Percentiles rank a stretch among this genome's conserved stretches.
Evolutionary conservation across 2,329 filamentous ascomycete species (phyloP).

Genomic region (Bipolaris sorokiniana): DNA sequence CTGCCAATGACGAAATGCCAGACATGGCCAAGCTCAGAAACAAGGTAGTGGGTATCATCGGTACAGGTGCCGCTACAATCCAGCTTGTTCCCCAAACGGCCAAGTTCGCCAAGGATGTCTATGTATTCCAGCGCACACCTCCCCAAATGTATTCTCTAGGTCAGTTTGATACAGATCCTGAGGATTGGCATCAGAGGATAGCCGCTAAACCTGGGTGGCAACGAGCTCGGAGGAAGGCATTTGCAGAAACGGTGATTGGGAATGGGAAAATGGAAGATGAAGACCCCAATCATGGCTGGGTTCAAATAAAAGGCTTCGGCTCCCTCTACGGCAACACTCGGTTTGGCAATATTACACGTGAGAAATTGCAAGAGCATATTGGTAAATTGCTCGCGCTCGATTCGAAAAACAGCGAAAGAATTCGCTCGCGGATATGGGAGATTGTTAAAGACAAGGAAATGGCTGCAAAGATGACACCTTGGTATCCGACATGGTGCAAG

Average conservation of each 20-base stretch:
- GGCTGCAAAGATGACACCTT: constrained; percentile 61
- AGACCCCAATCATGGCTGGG: constrained; percentile 51
- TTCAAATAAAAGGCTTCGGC: constrained; percentile 45
- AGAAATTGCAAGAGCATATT: constrained; percentile 49
- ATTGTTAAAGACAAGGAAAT: constrained; percentile 58
- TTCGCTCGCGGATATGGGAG: constrained; percentile 55
- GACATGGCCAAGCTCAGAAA: constrained; percentile 39
- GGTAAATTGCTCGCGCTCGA: constrained; percentile 52
- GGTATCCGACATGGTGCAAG: constrained; percentile 69
- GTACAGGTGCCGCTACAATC: constrained; percentile 54
- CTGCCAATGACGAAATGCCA: constrained; percentile 28
- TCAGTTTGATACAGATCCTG: constrained; percentile 51
- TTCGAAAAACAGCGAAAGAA: constrained; percentile 47
- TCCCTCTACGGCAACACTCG: constrained; percentile 29
- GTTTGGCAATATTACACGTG: constrained; percentile 42
- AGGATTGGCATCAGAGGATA: constrained; percentile 51
- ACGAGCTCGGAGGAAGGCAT: constrained; percentile 52
- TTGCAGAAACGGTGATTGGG: constrained; percentile 44
- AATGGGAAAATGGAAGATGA: constrained; percentile 6
- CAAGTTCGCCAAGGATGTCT: constrained; percentile 46
- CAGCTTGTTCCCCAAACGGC: constrained; percentile 52
- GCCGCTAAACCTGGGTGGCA: constrained; percentile 55
- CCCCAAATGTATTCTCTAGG: constrained; percentile 44
- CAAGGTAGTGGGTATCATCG: constrained; percentile 54
- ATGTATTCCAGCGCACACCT: constrained; percentile 55